phyloP scores from a whole-genome alignment of 2,329 filamentous ascomycete genomes.

The Diaporthe australafricana region DNA sequence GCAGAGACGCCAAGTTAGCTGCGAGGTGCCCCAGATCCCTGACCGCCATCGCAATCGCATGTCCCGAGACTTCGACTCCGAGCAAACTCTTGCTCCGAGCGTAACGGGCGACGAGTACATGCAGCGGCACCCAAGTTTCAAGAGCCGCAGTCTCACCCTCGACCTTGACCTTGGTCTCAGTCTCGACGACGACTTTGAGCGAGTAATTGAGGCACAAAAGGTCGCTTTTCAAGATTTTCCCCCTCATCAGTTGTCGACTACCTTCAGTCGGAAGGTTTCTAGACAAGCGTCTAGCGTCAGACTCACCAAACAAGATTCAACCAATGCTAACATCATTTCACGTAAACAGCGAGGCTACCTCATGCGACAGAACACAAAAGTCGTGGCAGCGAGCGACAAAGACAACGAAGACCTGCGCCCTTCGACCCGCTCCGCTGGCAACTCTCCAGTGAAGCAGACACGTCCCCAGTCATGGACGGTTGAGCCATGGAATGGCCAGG shows the following conservation, averaged over 20 bases:
- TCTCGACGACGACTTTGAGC: slow-evolving; percentile 91
- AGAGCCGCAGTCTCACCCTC: slow-evolving; percentile 85
- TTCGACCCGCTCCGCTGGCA: slow-evolving; percentile 71
- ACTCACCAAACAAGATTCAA: slow-evolving; percentile 35
- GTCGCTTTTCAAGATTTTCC: slow-evolving; percentile 68
- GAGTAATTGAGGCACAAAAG: slow-evolving; percentile 97
- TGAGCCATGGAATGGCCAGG: slow-evolving; percentile 93
- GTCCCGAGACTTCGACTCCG: slow-evolving; percentile 59
- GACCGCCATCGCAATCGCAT: slow-evolving; percentile 68
- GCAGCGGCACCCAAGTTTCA: slow-evolving; percentile 77
- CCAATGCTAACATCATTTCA: slow-evolving; percentile 69
- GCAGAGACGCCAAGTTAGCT: slow-evolving; percentile 85
- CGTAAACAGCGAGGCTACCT: slow-evolving; percentile 92
- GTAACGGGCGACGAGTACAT: slow-evolving; percentile 55
- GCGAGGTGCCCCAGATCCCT: slow-evolving; percentile 74
- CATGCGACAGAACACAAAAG: slow-evolving; percentile 98
- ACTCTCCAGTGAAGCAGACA: slow-evolving; percentile 78
- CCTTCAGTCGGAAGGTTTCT: slow-evolving; percentile 38
- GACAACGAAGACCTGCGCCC: slow-evolving; percentile 64
- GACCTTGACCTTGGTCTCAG: slow-evolving; percentile 87
- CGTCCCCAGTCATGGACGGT: slow-evolving; percentile 95
- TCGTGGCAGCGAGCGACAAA: slow-evolving; percentile 91
- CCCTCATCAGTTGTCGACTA: slow-evolving; percentile 33
- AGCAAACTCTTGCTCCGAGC: slow-evolving; percentile 47
- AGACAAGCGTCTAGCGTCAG: slow-evolving; percentile 60